A percentile compares a stretch with the other conserved stretches of the same genome.
These are phyloP conservation scores for Aspergillus steynii DNA, from an alignment of 495 filamentous ascomycete genomes.

Conservation along the genomic window DNA sequence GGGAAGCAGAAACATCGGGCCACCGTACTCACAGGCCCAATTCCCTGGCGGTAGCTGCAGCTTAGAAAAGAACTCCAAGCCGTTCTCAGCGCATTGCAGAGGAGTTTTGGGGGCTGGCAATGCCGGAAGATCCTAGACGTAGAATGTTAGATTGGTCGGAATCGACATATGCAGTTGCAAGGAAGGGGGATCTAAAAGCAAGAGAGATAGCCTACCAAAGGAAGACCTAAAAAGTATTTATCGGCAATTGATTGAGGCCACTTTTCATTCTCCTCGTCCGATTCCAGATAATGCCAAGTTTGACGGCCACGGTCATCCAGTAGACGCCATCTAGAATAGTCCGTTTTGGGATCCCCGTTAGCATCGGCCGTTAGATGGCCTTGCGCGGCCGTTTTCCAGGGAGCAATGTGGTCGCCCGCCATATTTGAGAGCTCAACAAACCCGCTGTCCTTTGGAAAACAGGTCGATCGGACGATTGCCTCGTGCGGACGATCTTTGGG, in stretches of 20 bases:
- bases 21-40: conserved; percentile 97
- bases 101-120: conserved; percentile 71
- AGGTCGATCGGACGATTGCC: not conserved
- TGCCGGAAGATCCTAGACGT: conserved; percentile 64
- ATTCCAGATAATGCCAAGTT: conserved; percentile 90
- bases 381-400: conserved; percentile 42
- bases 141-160: conserved; percentile 10
- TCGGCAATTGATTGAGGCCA: conserved; percentile 89
- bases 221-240: conserved; percentile 78
- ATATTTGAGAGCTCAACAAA: not conserved
- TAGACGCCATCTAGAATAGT: conserved; percentile 81
- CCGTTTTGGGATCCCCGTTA: conserved; percentile 58
- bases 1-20: conserved; percentile 83
- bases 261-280: conserved; percentile 66
- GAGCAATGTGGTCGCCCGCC: conserved; percentile 31
- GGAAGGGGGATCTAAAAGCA: not conserved
- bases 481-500: not conserved
- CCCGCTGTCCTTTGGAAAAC: not conserved
- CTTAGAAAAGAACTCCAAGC: conserved; percentile 83
- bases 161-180: not conserved
- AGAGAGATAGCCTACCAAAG: conserved; percentile 47
- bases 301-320: conserved; percentile 79
- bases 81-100: conserved; percentile 76
- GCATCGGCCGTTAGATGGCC: conserved; percentile 40
- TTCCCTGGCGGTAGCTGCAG: conserved; percentile 86